A percentile compares a stretch with the other conserved stretches of the same genome.
Conservation (phyloP, 2,329 filamentous ascomycete genomes). For the Ceratocystis harringtonii region DNA sequence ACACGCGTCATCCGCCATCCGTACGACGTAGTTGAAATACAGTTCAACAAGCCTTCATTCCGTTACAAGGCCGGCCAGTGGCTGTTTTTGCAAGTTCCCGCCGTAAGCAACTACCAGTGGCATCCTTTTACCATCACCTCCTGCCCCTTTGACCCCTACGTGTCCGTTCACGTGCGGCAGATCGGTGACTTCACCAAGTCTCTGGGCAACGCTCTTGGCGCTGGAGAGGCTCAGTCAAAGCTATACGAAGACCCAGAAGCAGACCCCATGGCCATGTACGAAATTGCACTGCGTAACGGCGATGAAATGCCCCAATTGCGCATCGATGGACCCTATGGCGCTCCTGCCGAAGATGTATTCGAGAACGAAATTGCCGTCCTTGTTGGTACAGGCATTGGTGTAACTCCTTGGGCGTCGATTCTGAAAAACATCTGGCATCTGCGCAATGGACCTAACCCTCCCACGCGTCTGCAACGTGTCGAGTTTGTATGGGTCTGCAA, state of each 20-base stretch:
- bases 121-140: slow-evolving; percentile 91
- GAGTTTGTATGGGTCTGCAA: slow-evolving; percentile 93
- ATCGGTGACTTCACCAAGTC: slow-evolving; percentile 76
- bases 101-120: slow-evolving; percentile 69
- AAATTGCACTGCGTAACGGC: slow-evolving; percentile 70
- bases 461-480: slow-evolving; percentile 64
- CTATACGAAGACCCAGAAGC: slow-evolving; percentile 54
- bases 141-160: slow-evolving; percentile 74
- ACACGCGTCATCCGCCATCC: slow-evolving; percentile 91
- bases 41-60: slow-evolving; percentile 79
- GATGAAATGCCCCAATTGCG: slow-evolving; percentile 68
- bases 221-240: slow-evolving; percentile 61
- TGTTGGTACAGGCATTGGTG: slow-evolving; percentile 62
- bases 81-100: slow-evolving; percentile 75
- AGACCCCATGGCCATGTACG: slow-evolving; percentile 80
- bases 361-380: slow-evolving; percentile 67
- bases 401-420: slow-evolving; percentile 62
- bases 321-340: slow-evolving; percentile 78
- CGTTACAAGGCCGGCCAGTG: slow-evolving; percentile 86
- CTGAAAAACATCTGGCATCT: slow-evolving; percentile 88
- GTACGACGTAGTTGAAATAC: slow-evolving; percentile 82
- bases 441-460: slow-evolving; percentile 63
- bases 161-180: slow-evolving; percentile 75
- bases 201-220: slow-evolving; percentile 68
- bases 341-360: slow-evolving; percentile 85